Evolutionary conservation across 2,329 filamentous ascomycete species (phyloP), one percentile per base, ranked within the genome.

Genomic region (Trichophyton equinum): DNA sequence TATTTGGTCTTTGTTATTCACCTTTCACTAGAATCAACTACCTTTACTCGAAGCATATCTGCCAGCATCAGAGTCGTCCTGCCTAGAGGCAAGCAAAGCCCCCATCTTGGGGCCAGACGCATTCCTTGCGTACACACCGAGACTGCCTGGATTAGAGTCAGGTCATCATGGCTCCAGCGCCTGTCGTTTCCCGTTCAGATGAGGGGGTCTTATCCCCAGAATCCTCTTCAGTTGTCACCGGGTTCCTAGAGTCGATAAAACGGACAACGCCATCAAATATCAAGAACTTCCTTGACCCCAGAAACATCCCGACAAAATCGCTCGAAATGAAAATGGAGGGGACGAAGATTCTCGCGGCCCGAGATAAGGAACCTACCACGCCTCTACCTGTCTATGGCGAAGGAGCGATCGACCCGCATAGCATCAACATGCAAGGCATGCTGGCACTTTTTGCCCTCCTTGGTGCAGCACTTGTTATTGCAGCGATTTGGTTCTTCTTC

Each of bases 401-500:
- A 47, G 77, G 77, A 36, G 68, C 75, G 0, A 66, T 79, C 11
- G 64, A 73, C 60, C 77, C 77, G 0, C 64, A 67, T 13, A 66
- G 68, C 53, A 77, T 79, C 64, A 78, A 79, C 62, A 79, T 77
- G 72, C 72, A 75, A 59, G 88, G 85, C 62, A 84, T 96, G 68
- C 88, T 97, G 70, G 86, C 87, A 0, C 78, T 97, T 0, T 96
- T 97, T 71, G 92, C 88, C 9, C 73, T 96, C 18, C 84, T 97
- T 59, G 90, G 89, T 38, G 85, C 85, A 0, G 83, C 77, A 36
- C 87, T 97, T 70, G 87, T 94, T 25, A 62, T 88, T 2, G 82
- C 79, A 0, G 83, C 81, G 25, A 90, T 97, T 70, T 99, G 94
- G 91, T 96, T 99, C 81, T 97, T 99, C 82, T 95, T 95, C 81